Evolutionary conservation across 2,329 filamentous ascomycete species (phyloP).

Genomic region (Neonectria neomacrospora): DNA sequence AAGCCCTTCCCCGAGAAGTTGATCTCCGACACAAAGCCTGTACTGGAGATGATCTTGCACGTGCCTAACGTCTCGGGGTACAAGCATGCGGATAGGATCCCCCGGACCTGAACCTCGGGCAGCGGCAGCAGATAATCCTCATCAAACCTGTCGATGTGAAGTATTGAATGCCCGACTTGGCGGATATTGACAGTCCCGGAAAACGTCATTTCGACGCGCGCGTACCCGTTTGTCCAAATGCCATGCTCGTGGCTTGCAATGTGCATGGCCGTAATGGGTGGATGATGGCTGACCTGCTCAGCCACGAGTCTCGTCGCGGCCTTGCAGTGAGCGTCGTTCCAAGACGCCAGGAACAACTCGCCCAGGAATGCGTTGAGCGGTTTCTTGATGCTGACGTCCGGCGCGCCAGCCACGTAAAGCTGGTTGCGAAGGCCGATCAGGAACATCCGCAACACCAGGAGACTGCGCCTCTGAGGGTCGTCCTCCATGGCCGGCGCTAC

Average conservation of each 20-base stretch:
- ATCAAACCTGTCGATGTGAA: slow-evolving; percentile 60
- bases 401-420: slow-evolving; percentile 59
- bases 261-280: slow-evolving; percentile 64
- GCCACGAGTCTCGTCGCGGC: slow-evolving; percentile 47
- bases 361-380: slow-evolving; percentile 65
- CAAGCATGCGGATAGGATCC: slow-evolving; percentile 58
- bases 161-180: slow-evolving; percentile 61
- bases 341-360: slow-evolving; percentile 59
- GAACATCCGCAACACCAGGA: slow-evolving; percentile 60
- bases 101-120: slow-evolving; percentile 60
- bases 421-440: slow-evolving; percentile 59
- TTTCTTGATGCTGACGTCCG: slow-evolving; percentile 62
- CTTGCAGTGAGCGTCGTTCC: slow-evolving; percentile 43
- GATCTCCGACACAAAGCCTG: slow-evolving; percentile 59
- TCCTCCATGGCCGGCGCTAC: slow-evolving; percentile 58
- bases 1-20: slow-evolving; percentile 59
- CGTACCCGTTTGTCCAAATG: slow-evolving; percentile 62
- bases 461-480: slow-evolving; percentile 55
- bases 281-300: slow-evolving; percentile 65
- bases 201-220: slow-evolving; percentile 64
- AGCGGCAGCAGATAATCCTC: slow-evolving; percentile 63
- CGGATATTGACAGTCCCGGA: slow-evolving; percentile 60
- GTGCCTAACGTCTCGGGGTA: slow-evolving; percentile 61
- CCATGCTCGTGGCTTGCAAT: slow-evolving; percentile 56
- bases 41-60: slow-evolving; percentile 58